Base-by-base conservation (phyloP, 495 filamentous ascomycete genomes). In the Pyrenula aspistea region DNA sequence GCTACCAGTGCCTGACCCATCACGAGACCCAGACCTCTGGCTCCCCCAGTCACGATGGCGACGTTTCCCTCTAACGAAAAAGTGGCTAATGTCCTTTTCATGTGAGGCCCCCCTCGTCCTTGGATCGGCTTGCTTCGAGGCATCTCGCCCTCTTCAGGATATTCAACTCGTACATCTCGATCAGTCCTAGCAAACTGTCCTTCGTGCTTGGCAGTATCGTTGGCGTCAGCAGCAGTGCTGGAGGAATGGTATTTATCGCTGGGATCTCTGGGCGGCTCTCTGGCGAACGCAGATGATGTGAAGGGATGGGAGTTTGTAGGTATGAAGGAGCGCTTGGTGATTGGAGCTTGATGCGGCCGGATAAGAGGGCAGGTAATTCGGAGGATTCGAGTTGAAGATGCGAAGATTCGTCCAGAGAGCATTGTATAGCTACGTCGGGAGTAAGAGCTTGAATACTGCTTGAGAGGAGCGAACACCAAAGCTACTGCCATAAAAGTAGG, bases 1-100 rank as follows among this genome's bases (percentile, higher is more conserved):
- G 86, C 81, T 24, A 96, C 85, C 60, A 94, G 79, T 2, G 84
- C 91, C 67, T 95, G 89, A 36, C 82, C 85, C 91, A 97, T 95
- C 31, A 95, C 91, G 61, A 96, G 73, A 53, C 90, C 90, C 62
- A 95, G 67, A 2, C 90, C 90, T 61, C 91, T 76, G 47, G 91
- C 90, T 61, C 90, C 91, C 25, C 91, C 91, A 11, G 90, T 95
- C 1, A 95, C 86, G 3, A 94, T 74, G 22, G 76, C 87, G 3
- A 89, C 86, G 62, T 83, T 84, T 23, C 79, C 84, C 67, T 94
- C 86, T 22, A 95, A 73, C 0, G 87, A 88, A 70, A 94, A 95
- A 25, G 80, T 81, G 53, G 76, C 82, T 62, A 84, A 76, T 0
- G 86, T 90, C 36, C 84, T 80, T 73, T 85, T 85, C 63, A 82